Conservation (phyloP, 2,329 filamentous ascomycete species). For the Aspergillus unguis region DNA sequence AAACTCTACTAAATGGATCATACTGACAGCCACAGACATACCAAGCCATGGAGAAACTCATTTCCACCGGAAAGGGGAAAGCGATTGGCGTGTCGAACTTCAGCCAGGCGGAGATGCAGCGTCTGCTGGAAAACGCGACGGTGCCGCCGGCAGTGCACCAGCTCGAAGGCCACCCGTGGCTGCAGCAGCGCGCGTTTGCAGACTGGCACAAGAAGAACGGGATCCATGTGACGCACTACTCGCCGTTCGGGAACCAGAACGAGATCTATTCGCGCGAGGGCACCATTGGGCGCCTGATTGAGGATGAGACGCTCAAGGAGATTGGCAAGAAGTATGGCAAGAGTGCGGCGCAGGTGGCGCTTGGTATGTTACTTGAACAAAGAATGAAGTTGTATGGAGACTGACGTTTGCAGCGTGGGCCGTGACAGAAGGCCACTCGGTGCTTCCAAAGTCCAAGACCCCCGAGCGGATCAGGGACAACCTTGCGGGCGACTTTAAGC, state of each 20-base stretch:
- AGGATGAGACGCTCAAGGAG: conserved; percentile 49
- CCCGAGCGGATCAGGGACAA: conserved; percentile 43
- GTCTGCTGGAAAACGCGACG: conserved; percentile 43
- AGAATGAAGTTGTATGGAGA: not conserved
- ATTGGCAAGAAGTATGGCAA: conserved; percentile 54
- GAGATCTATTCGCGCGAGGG: conserved; percentile 45
- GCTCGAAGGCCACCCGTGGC: conserved; percentile 53
- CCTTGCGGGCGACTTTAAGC: conserved; percentile 54
- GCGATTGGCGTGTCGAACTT: conserved; percentile 56
- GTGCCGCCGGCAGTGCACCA: conserved; percentile 51
- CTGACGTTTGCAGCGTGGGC: conserved; percentile 47
- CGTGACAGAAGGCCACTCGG: conserved; percentile 49
- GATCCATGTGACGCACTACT: conserved; percentile 56
- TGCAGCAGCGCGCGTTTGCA: conserved; percentile 50
- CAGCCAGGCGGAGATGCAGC: conserved; percentile 47
- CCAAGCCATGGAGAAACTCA: conserved; percentile 48
- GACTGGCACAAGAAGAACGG: conserved; percentile 49
- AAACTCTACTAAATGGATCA: not conserved
- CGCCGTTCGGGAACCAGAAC: conserved; percentile 55
- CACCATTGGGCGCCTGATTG: conserved; percentile 49
- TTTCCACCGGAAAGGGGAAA: conserved; percentile 43
- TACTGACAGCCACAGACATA: conserved; percentile 40
- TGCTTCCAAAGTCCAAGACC: conserved; percentile 54
- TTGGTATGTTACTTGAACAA: conserved; percentile 33
- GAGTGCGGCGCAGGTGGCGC: conserved; percentile 49